Base-by-base conservation (phyloP, 441 rosid genomes). In the Raphanus hybrid region DNA sequence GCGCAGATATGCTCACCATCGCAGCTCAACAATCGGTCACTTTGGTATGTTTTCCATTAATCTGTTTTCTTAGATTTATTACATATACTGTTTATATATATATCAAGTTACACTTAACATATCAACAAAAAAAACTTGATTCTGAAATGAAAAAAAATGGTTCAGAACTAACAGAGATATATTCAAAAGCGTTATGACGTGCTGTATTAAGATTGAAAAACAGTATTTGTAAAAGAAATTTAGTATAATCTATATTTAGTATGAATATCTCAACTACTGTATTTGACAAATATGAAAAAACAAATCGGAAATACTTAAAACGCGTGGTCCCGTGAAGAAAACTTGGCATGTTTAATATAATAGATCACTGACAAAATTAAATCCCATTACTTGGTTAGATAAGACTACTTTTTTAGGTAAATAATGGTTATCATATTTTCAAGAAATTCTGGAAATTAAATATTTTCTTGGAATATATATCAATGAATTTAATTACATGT, bases 1-100 rank as follows among this genome's bases (percentile, higher is more conserved):
- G 88, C 4, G 89, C 89, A 10, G 92, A 89, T 71, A 78, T 86
- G 70, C 84, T 87, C 5, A 72, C 86, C 50, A 73, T 86, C 14
- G 88, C 89, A 4, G 84, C 90, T 52, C 80, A 81, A 75, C 86
- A 80, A 8, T 82, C 87, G n/a, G 85, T 84, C 4, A 50, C 27
- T 15, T 34, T 85, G 86, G 90, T 88, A 29, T 29, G 34, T 4
- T 20, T 20, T 29, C 34, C 34, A 29, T 29, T 29, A 29, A 29
- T 29, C 34, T 29, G 34, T 29, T 29, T 29, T 29, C 34, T 29
- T 29, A 20, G 41, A 37, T 37, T 37, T 8, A 8, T 37, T 7
- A 37, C 41, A 37, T 37, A 37, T 37, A 37, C 41, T 37, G 41
- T 37, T 37, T 37, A 37, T 6, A 37, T 37, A 37, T 6, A 34